Evolutionary conservation across 2,329 filamentous ascomycete genomes (phyloP), one percentile per base, ranked within the genome.

Genomic region (Coccinonectria pachysandricola): DNA sequence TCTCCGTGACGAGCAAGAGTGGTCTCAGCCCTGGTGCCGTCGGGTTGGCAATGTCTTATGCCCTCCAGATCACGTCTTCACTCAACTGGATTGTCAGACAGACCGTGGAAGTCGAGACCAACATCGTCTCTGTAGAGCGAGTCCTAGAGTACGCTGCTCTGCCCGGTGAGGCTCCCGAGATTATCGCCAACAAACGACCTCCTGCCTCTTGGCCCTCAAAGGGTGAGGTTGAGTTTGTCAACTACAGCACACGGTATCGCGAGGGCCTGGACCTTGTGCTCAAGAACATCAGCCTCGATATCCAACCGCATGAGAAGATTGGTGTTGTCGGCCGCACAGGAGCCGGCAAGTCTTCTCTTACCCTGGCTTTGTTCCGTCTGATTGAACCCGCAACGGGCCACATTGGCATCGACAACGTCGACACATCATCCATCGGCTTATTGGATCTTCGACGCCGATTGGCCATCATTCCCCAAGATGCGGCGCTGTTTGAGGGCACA

Each of bases 91-190:
- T 98, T 48, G 91, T 98, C 26, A 77, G 92, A 32, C 91, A 98
- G 59, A 95, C 87, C 0, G 91, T 98, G 17, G 92, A 98, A 57
- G 91, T 98, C n/a, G 92, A 98, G 65, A 96, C 88, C n/a, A 98
- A 98, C 57, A 98, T 98, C 48, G 88, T 98, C 23, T 94, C 88
- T 7, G 91, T 98, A 19, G 91, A 98, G 67, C 81, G 91, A 49
- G 87, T 98, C 24, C 75, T 98, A 25, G 92, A 98, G 57, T 98
- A 98, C 59, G 84, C 88, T 31, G 71, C 73, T 26, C 69, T 98
- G 37, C 87, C 88, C 14, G 91, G 81, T 54, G 91, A 98, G 61
- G 88, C 91, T 26, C 85, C 87, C 6, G 91, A 98, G 53, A 84
- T 96, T 40, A 81, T 96, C 44, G 80, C 83, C 48, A 80, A 84